A percentile compares a stretch with the other conserved stretches of the same genome.
phyloP scores from a whole-genome alignment of 2,329 filamentous ascomycete genomes.

The Colletotrichum sp. region DNA sequence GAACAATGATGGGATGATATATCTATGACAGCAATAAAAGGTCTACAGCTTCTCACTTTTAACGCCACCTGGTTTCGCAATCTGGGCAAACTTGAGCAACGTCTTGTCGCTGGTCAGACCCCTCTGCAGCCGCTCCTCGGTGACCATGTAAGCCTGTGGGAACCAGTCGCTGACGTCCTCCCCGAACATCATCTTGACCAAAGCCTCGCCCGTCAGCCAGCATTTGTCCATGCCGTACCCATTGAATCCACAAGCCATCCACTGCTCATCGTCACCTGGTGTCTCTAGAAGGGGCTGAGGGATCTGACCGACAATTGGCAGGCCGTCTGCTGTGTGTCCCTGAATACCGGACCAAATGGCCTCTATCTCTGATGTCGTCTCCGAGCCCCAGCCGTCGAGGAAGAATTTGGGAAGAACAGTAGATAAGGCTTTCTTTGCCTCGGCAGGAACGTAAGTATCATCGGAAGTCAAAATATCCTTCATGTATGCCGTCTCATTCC shows the following conservation, averaged over 20 bases:
- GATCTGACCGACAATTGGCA: constrained; percentile 16
- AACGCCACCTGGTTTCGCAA: neutral
- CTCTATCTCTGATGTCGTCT: neutral
- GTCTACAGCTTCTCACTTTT: neutral
- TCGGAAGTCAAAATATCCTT: constrained; percentile 5
- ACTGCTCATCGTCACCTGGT: neutral
- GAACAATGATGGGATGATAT: constrained; percentile 20
- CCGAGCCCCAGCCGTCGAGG: neutral
- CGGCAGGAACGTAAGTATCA: neutral
- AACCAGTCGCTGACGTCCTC: constrained; percentile 26
- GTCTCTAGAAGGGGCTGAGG: neutral
- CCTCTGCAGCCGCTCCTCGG: constrained; percentile 25
- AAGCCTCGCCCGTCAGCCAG: constrained; percentile 22
- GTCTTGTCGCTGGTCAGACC: neutral
- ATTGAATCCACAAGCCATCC: constrained; percentile 25
- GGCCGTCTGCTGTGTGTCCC: constrained; percentile 8
- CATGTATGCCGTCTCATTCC: constrained; percentile 6
- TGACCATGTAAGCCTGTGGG: constrained; percentile 22
- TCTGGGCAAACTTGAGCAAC: neutral
- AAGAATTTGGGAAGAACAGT: constrained; percentile 1
- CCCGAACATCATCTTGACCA: constrained; percentile 28
- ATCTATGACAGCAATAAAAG: neutral
- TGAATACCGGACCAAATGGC: constrained; percentile 11
- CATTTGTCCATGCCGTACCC: constrained; percentile 27
- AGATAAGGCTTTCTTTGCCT: neutral